A percentile compares a stretch with the other conserved stretches of the same genome.
Evolutionary conservation across 768 basidiomycete genomes (phyloP).

Genomic region (Leucosporidium yakuticum): DNA sequence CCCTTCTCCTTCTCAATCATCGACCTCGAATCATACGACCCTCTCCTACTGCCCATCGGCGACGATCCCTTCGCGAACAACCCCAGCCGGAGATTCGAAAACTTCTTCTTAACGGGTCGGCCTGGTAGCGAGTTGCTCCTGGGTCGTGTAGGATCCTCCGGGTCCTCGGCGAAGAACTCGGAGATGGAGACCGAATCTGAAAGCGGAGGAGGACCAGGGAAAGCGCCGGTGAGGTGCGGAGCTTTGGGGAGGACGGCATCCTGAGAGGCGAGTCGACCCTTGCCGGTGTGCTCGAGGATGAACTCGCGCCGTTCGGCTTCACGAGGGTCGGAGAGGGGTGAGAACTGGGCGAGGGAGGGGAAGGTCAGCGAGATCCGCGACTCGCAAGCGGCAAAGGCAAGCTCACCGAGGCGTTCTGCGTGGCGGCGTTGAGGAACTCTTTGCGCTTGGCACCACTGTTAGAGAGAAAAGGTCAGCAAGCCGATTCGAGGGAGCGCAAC

Average conservation of each 20-base stretch:
- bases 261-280: slow-evolving; percentile 36
- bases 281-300: slow-evolving; percentile 33
- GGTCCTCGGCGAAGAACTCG: slow-evolving; percentile 29
- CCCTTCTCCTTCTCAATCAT: not conserved
- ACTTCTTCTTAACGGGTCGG: slow-evolving; percentile 7
- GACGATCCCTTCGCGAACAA: not conserved
- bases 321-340: not conserved
- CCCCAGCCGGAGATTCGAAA: not conserved
- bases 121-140: not conserved
- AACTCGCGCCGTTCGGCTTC: slow-evolving; percentile 20
- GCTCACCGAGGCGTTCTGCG: not conserved
- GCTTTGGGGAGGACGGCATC: slow-evolving; percentile 25
- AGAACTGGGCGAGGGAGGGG: too few species aligned
- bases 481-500: not conserved
- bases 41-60: too few species aligned
- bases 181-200: slow-evolving; percentile 13
- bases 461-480: too few species aligned
- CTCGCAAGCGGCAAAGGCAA: not conserved
- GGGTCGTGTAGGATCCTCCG: not conserved
- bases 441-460: slow-evolving; percentile 20
- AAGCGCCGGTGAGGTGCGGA: slow-evolving; percentile 3
- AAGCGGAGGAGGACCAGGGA: not conserved
- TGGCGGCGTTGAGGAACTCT: slow-evolving; percentile 4
- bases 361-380: too few species aligned
- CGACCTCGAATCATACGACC: not conserved